Base-by-base conservation (phyloP, 2,329 filamentous ascomycete genomes). In the Fusarium albidum region DNA sequence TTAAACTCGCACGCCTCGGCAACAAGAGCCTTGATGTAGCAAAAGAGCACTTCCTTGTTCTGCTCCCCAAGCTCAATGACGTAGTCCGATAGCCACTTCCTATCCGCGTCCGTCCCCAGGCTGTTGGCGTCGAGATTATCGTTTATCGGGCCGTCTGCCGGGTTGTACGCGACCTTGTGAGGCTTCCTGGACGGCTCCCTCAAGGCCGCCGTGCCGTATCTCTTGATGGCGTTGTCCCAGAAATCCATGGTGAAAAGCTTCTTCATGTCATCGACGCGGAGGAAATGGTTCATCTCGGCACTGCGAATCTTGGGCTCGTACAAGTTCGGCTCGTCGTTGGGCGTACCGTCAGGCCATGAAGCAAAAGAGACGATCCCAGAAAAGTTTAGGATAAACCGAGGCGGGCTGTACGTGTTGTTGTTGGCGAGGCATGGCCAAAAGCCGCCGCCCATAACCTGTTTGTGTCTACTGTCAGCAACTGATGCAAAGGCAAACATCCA, bases 181-280 rank as follows among this genome's bases (percentile, higher is more conserved):
- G 59, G 64, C 21, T 51, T 58, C 6, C 28, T 33, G 3, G 62
- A 46, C 6, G 53, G 15, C 14, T 59, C 49, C 6, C 57, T 57
- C 10, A 69, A 27, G 5, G 67, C 64, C 3, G 60, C 50, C 14
- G 55, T 44, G 9, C 70, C 69, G 26, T 63, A 71, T 17, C 57
- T 68, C 3, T 17, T 18, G 2, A 71, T 49, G 8, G 60, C 48
- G 10, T 45, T 53, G 13, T 59, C 35, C 70, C 70, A 72, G 50
- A 69, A 72, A 8, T 51, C 53, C 9, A 64, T 45, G 0, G 40
- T 57, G 41, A 70, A 72, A 29, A 60, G 49, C 9, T 57, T 58
- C 6, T 52, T 35, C 1, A 59, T 34, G 8, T 61, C 53, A 3
- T 49, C 47, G 15, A 63, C 43, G 10, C 53, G 57, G 4, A 57